Percentiles rank a stretch among this genome's conserved stretches.
Evolutionary conservation across 2,329 filamentous ascomycete genomes (phyloP).

Genomic region (Cytospora piceae): DNA sequence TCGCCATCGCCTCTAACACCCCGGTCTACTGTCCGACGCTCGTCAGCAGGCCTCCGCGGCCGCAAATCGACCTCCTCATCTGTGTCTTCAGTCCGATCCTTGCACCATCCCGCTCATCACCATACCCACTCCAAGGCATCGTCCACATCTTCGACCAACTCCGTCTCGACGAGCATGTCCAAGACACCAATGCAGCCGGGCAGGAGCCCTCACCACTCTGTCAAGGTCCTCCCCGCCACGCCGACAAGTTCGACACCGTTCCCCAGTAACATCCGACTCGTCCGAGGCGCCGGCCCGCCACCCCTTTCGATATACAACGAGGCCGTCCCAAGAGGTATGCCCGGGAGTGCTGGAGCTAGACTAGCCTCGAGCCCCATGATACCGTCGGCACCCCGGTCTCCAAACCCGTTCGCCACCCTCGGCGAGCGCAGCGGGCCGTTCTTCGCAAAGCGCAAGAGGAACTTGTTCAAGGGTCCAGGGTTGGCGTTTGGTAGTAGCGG

Average conservation of each 20-base stretch:
- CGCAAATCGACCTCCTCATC: constrained; percentile 96
- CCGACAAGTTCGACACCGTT: constrained; percentile 71
- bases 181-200: constrained; percentile 66
- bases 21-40: constrained; percentile 80
- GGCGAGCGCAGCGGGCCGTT: constrained; percentile 50
- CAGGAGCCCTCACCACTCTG: constrained; percentile 82
- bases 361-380: constrained; percentile 38
- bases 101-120: constrained; percentile 72
- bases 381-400: constrained; percentile 50
- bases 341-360: constrained; percentile 37
- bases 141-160: constrained; percentile 82
- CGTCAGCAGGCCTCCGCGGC: constrained; percentile 81
- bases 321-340: constrained; percentile 48
- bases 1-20: constrained; percentile 89
- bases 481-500: constrained; percentile 53
- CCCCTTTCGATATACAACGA: constrained; percentile 61
- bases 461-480: constrained; percentile 80
- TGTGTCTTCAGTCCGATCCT: constrained; percentile 87
- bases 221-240: constrained; percentile 93
- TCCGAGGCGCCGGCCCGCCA: constrained; percentile 60
- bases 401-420: constrained; percentile 57
- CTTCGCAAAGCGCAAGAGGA: constrained; percentile 82
- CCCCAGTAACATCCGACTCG: constrained; percentile 83
- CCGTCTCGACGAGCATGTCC: constrained; percentile 69
- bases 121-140: constrained; percentile 93